A percentile compares a stretch with the other conserved stretches of the same genome.
phyloP scores from a whole-genome alignment of 2,329 filamentous ascomycete genomes.

The Didymella sp. region DNA sequence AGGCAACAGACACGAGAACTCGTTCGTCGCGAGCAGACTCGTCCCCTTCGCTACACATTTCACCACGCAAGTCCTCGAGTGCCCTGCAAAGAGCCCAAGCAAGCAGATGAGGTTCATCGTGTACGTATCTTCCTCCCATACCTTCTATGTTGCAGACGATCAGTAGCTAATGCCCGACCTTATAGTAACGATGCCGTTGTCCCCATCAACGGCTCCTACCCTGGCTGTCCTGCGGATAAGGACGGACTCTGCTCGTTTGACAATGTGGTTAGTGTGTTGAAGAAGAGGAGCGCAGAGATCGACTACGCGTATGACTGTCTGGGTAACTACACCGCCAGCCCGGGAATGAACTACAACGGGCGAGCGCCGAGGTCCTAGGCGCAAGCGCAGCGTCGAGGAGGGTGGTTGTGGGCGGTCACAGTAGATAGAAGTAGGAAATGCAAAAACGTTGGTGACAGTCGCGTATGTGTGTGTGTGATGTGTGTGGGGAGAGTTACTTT shows the following conservation, averaged over 20 bases:
- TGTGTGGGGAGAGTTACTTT: neutral
- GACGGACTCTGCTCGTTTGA: constrained; percentile 42
- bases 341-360: constrained; percentile 40
- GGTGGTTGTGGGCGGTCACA: neutral
- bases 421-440: neutral
- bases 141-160: too few species aligned
- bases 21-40: constrained; percentile 37
- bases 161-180: neutral
- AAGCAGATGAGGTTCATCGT: constrained; percentile 44
- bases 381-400: neutral
- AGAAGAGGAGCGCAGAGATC: constrained; percentile 38
- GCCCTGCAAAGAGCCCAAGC: constrained; percentile 26
- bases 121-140: constrained; percentile 24
- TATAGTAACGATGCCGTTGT: constrained; percentile 40
- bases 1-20: constrained; percentile 31
- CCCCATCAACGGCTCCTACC: constrained; percentile 32
- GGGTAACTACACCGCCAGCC: constrained; percentile 35
- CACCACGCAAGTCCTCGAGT: constrained; percentile 39
- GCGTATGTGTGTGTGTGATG: neutral
- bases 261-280: constrained; percentile 36
- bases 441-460: neutral
- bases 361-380: constrained; percentile 27
- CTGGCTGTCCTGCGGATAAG: constrained; percentile 30
- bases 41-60: constrained; percentile 45
- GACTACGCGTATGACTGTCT: constrained; percentile 42